phyloP scores from a whole-genome alignment of 1,284 basidiomycete species.

The Boletus calvinii region DNA sequence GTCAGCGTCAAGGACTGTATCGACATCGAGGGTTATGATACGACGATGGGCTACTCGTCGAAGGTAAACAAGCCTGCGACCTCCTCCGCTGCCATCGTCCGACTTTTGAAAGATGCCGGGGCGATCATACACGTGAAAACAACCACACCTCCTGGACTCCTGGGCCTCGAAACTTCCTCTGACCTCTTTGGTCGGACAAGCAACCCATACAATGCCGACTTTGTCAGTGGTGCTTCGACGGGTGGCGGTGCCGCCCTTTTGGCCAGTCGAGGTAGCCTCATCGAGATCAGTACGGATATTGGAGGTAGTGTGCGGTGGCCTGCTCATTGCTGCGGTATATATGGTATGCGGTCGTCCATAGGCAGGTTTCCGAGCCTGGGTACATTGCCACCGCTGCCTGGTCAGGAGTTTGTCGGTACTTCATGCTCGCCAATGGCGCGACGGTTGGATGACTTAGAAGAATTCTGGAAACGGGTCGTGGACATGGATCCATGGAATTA shows the following conservation, averaged over 20 bases:
- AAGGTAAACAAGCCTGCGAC: constrained; percentile 38
- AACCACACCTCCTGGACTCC: constrained; percentile 47
- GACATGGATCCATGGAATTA: constrained; percentile 36
- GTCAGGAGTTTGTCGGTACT: constrained; percentile 42
- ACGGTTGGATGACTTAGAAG: constrained; percentile 46
- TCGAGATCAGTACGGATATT: constrained; percentile 53
- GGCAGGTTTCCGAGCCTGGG: constrained; percentile 37
- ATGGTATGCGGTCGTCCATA: constrained; percentile 49
- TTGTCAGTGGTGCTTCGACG: constrained; percentile 46
- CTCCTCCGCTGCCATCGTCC: constrained; percentile 41
- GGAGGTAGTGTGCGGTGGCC: constrained; percentile 53
- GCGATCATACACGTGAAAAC: constrained; percentile 56
- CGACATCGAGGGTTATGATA: constrained; percentile 46
- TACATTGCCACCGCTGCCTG: constrained; percentile 31
- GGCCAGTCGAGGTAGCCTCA: constrained; percentile 41
- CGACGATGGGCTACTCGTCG: constrained; percentile 50
- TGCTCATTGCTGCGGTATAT: constrained; percentile 52
- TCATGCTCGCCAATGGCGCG: constrained; percentile 50
- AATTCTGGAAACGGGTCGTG: constrained; percentile 40
- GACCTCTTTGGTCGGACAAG: constrained; percentile 50
- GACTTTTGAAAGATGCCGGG: constrained; percentile 45
- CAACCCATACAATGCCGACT: constrained; percentile 45
- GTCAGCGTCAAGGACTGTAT: constrained; percentile 36
- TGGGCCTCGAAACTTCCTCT: constrained; percentile 55
- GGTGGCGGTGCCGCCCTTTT: constrained; percentile 52